Base-by-base conservation (phyloP, 2,329 filamentous ascomycete species). In the Nemania sp. region DNA sequence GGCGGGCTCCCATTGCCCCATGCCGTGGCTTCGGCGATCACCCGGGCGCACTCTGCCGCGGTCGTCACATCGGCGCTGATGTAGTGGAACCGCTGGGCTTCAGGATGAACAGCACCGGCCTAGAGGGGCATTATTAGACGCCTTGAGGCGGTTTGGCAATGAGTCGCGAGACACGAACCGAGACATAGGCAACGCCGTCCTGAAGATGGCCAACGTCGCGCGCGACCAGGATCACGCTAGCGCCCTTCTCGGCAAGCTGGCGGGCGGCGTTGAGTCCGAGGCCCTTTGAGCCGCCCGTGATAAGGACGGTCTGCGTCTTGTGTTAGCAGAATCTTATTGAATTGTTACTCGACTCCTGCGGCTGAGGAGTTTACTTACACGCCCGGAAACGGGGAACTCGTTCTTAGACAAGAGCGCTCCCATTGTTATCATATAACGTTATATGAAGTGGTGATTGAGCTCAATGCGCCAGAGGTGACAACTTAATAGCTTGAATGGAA, bases 201-300 rank as follows among this genome's bases (percentile, higher is more conserved):
- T 83, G 72, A 22, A 90, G 81, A 66, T 86, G 88, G 52, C 72
- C 69, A 19, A 76, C 66, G 50, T 81, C 82, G 31, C 86, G 81
- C 7, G 86, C 86, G 42, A 89, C 82, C 59, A 90, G 82, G 28
- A 87, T 79, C 40, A 90, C 73, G 64, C 86, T 84, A 20, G 86
- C 86, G 42, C 87, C 87, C 70, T 84, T 86, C 34, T 76, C 73
- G 3, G 86, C 78, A 15, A 90, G 77, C 37, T 87, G 74, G 43
- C 79, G 76, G 1, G 80, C 86, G 19, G 85, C 74, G 31, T 78
- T 80, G 61, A 80, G 78, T 31, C 87, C 87, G 78, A 89, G 84
- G 47, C 87, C 87, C 64, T 87, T 82, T 1, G 86, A 90, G 37
- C 82, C 86, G 42, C 87, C 87, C 0, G 87, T 90, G 47, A 90